phyloP scores from a whole-genome alignment of 2,329 filamentous ascomycete species.

The Penicillium sclerotigenum region DNA sequence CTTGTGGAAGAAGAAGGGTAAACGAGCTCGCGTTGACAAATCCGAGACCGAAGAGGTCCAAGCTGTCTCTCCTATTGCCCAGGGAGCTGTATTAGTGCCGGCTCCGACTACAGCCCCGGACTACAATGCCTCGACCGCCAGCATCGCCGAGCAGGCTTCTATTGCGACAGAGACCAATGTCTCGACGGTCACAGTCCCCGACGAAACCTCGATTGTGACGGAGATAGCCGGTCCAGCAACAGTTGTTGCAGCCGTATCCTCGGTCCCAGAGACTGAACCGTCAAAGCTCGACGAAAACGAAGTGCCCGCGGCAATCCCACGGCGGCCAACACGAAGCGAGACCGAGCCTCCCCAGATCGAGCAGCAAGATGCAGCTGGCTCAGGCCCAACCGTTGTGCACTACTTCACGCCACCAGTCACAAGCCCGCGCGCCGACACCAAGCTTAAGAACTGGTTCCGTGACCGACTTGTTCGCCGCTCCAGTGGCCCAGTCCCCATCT shows the following conservation, averaged over 20 bases:
- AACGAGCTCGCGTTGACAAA: conserved; percentile 17
- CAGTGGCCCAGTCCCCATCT: conserved; percentile 24
- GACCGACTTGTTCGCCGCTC: conserved; percentile 29
- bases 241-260: not conserved
- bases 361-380: conserved; percentile 14
- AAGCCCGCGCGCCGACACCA: conserved; percentile 32
- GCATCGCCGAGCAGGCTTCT: not conserved
- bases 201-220: not conserved
- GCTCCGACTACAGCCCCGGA: not conserved
- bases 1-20: conserved; percentile 30
- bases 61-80: not conserved
- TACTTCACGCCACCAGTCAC: conserved; percentile 17
- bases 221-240: conserved; percentile 8
- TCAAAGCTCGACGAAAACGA: conserved; percentile 2
- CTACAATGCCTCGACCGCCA: not conserved
- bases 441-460: conserved; percentile 37
- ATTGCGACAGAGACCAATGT: not conserved
- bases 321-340: not conserved
- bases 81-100: not conserved
- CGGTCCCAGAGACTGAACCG: not conserved
- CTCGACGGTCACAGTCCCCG: not conserved
- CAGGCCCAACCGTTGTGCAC: conserved; percentile 10
- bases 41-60: conserved; percentile 4
- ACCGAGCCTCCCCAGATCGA: not conserved
- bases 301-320: not conserved